Conservation (phyloP, 1,284 basidiomycete species). For the Fistulina hepatica region DNA sequence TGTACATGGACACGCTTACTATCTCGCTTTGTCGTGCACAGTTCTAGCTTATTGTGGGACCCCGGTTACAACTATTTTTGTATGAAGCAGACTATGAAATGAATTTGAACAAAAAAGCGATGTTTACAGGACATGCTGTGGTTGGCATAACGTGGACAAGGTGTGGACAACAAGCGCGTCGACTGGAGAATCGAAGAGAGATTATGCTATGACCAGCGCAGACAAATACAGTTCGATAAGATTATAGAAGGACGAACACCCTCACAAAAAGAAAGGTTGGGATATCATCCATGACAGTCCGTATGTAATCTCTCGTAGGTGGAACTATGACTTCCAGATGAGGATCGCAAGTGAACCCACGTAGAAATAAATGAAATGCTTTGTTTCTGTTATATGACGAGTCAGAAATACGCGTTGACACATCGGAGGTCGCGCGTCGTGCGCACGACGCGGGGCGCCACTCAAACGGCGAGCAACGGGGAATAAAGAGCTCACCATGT, state of each 20-base stretch:
- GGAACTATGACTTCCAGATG: constrained; percentile 84
- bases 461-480: constrained; percentile 9
- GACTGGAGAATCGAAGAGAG: too few species aligned
- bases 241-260: too few species aligned
- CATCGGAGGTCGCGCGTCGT: constrained; percentile 11
- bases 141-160: too few species aligned
- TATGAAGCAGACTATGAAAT: too few species aligned
- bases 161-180: too few species aligned
- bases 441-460: constrained; percentile 5
- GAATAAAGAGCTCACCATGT: constrained; percentile 82
- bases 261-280: constrained; percentile 9
- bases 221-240: too few species aligned
- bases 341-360: constrained; percentile 81
- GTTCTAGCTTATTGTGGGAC: neutral
- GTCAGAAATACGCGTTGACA: constrained; percentile 11
- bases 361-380: constrained; percentile 97
- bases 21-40: neutral
- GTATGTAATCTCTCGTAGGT: constrained; percentile 4
- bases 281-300: constrained; percentile 19
- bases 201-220: too few species aligned
- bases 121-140: too few species aligned
- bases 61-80: constrained; percentile 1
- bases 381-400: constrained; percentile 58
- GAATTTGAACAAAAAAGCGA: too few species aligned
- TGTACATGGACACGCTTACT: neutral